These are phyloP conservation scores for Phytophthora palmivora DNA, from an alignment of 352 stramenopile genomes.

Conservation along the genomic window DNA sequence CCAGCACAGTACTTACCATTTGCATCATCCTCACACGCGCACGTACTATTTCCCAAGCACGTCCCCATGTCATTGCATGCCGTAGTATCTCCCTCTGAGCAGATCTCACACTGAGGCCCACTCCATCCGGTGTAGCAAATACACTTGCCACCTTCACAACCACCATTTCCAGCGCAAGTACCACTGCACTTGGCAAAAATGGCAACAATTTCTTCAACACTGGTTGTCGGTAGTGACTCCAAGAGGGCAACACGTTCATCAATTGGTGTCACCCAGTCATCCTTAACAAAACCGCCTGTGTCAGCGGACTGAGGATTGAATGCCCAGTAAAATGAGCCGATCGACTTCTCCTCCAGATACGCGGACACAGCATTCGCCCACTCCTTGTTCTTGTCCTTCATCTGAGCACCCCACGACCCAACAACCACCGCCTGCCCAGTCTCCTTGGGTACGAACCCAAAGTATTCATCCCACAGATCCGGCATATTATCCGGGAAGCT, in stretches of 20 bases:
- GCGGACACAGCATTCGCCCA: conserved; percentile 58
- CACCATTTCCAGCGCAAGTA: conserved; percentile 54
- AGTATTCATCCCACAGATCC: conserved; percentile 69
- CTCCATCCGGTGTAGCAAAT: conserved; percentile 71
- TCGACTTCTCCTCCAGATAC: conserved; percentile 60
- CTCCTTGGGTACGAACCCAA: conserved; percentile 67
- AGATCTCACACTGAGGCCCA: conserved; percentile 72
- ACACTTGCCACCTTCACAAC: conserved; percentile 55
- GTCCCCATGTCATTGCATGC: conserved; percentile 62
- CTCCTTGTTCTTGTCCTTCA: conserved; percentile 64
- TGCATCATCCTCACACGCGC: conserved; percentile 52
- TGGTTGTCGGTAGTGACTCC: conserved; percentile 45
- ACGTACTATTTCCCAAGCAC: conserved; percentile 70
- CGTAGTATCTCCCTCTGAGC: conserved; percentile 49
- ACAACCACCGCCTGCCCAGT: conserved; percentile 69
- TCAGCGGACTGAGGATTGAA: conserved; percentile 81
- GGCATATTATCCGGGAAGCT: conserved; percentile 75
- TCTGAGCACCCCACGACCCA: conserved; percentile 71
- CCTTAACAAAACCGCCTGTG: conserved; percentile 66
- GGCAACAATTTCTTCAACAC: conserved; percentile 45
- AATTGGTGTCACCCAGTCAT: conserved; percentile 77
- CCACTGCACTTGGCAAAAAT: conserved; percentile 48
- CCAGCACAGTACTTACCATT: conserved; percentile 65
- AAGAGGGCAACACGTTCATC: conserved; percentile 64
- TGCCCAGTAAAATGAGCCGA: conserved; percentile 82